Base-by-base conservation (phyloP, 1,139 yeast genomes). In the Blastobotrys elegans region DNA sequence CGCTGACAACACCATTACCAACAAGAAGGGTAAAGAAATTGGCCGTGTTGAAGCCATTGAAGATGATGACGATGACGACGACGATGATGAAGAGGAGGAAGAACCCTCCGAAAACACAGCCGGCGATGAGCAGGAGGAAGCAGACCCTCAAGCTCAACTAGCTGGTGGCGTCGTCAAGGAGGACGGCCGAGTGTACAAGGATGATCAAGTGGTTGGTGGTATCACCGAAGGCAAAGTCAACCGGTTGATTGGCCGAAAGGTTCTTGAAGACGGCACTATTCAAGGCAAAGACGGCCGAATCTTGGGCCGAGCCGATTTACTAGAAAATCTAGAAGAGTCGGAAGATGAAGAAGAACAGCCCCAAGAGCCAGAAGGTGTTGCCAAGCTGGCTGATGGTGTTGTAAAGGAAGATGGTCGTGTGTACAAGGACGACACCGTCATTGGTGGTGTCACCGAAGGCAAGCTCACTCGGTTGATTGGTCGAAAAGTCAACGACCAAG, bases 231-330 rank as follows among this genome's bases (percentile, higher is more conserved):
- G 34, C 16, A 40, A 31, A 16, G n/a, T 33, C 22, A 40, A 31
- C 13, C 11, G 30, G 20, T 30, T 43, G 10, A 29, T 26, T 18
- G 47, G 47, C 3, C 24, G 33, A n/a, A 38, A 43, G 30, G 47
- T 43, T 22, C 21, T 33, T 20, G 43, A 38, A 20, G 40, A 41
- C 26, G 47, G 47, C 14, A 38, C 40, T 16, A 37, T 43, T 8
- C 26, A 33, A 13, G 40, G 33, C 31, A 38, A 43, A 21, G 30
- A 26, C 10, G 47, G 47, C 16, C 24, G 38, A 17, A 24, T 36
- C 16, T 30, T 43, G 24, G 47, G 47, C 7, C 17, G 22, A 6
- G 47, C 34, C 13, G 35, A 21, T 16, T 5, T 34, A n/a, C 24
- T 34, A 5, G 38, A 34, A 34, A 34, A 34, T 13, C n/a, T 34